These are phyloP conservation scores for Bolboschoenoplectus hybrid DNA, from an alignment of 202 grass and related monocot genomes.

Conservation along the genomic window DNA sequence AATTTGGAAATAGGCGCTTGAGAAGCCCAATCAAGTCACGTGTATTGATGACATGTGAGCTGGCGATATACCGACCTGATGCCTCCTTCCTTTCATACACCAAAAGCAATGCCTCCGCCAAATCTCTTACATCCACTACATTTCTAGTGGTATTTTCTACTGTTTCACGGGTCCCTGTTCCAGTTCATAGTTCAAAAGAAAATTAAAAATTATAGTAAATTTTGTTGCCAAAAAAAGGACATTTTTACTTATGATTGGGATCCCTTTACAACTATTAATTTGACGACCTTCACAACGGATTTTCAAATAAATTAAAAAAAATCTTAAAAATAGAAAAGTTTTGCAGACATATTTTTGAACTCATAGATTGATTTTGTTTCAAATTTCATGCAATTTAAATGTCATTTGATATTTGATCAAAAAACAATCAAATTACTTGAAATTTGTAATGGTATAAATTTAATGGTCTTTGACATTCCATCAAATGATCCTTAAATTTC, in stretches of 20 bases:
- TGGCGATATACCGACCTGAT: constrained; percentile 53
- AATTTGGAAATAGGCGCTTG: constrained; percentile 43
- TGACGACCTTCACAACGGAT: too few species aligned
- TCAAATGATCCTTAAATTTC: too few species aligned
- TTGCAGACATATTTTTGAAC: too few species aligned
- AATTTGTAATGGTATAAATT: too few species aligned
- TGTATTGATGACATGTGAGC: constrained; percentile 36
- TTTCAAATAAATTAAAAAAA: too few species aligned
- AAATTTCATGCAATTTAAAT: too few species aligned
- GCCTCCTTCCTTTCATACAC: constrained; percentile 48
- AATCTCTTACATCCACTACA: constrained; percentile 73
- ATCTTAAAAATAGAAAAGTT: too few species aligned
- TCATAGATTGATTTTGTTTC: too few species aligned
- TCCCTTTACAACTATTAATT: too few species aligned
- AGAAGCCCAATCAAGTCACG: constrained; percentile 44
- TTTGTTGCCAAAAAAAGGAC: not conserved
- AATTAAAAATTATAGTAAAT: not conserved
- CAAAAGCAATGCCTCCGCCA: constrained; percentile 53
- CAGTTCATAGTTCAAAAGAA: not conserved
- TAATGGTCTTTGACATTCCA: too few species aligned
- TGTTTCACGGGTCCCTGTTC: constrained; percentile 47
- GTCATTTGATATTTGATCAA: too few species aligned
- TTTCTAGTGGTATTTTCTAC: constrained; percentile 48
- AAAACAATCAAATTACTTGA: too few species aligned
- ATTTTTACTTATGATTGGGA: not conserved